phyloP scores from a whole-genome alignment of 495 filamentous ascomycete species.

The Neohortaea acidophila region DNA sequence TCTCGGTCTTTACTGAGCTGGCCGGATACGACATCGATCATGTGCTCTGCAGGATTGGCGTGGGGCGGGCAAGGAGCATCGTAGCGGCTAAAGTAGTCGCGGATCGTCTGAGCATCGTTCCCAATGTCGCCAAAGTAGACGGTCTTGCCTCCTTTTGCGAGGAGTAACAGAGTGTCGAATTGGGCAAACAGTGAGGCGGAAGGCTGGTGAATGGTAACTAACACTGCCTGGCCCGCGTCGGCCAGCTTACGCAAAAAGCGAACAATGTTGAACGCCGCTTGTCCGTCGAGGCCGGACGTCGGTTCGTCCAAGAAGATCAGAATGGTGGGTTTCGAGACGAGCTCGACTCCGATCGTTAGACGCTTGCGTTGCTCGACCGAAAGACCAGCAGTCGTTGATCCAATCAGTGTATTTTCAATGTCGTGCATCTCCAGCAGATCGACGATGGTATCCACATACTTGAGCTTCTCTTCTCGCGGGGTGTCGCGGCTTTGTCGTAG shows the following conservation, averaged over 20 bases:
- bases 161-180: conserved; percentile 56
- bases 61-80: conserved; percentile 43
- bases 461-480: conserved; percentile 40
- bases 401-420: conserved; percentile 17
- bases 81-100: conserved; percentile 44
- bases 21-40: conserved; percentile 61
- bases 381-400: neutral
- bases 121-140: conserved; percentile 58
- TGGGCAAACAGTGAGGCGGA: conserved; percentile 54
- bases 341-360: conserved; percentile 53
- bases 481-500: conserved; percentile 39
- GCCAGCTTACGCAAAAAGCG: conserved; percentile 51
- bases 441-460: conserved; percentile 45
- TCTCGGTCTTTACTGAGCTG: conserved; percentile 62
- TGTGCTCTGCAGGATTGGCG: conserved; percentile 54
- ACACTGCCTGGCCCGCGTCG: conserved; percentile 49
- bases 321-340: conserved; percentile 50
- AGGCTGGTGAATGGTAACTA: conserved; percentile 68
- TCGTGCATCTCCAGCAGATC: conserved; percentile 39
- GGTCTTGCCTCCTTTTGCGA: conserved; percentile 52
- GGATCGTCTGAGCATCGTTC: conserved; percentile 36
- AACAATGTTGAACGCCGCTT: conserved; percentile 49
- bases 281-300: conserved; percentile 50
- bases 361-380: conserved; percentile 33
- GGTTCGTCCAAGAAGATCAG: conserved; percentile 68